Evolutionary conservation across 2,329 filamentous ascomycete species (phyloP), one percentile per base, ranked within the genome.

Genomic region (Neofusicoccum ribis): DNA sequence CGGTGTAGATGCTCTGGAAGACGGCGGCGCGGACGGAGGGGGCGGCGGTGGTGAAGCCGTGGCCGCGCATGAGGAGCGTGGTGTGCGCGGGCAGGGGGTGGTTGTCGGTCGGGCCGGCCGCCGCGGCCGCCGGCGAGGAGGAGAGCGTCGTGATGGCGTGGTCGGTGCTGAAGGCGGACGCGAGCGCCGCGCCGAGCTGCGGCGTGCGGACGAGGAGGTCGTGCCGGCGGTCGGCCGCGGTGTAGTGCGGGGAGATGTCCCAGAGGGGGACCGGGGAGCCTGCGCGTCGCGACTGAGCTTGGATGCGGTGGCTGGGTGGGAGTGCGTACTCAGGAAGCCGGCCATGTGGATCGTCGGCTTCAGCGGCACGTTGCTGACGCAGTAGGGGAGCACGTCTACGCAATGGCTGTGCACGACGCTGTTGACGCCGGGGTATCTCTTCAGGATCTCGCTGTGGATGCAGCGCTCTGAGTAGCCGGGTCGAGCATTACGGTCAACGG

Each of bases 371-470:
- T 73, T 73, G 31, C 74, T 77, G 47, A 74, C 14, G 14, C 23
- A 74, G 66, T 80, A 83, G 1, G 80, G 80, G 23, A 82, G 65
- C 2, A 82, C 77, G 47, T 78, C 76, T 31, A n/a, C 72, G 20
- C 72, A 70, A 68, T 82, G 81, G 15, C 76, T 77, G 67, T 82
- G 80, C 1, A 83, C 74, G 2, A 83, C 79, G 51, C 75, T 73
- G 47, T 81, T 78, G 17, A 83, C 76, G 5, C 71, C 73, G 0
- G 75, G 76, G 68, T 80, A 83, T 47, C 73, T 73, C 69, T 81
- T 81, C 70, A 81, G 81, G 15, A 82, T 78, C 63, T 79, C 77
- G 63, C 74, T 75, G 70, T 83, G 81, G 59, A 83, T 81, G 69
- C 75, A 78, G 17, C 81, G 73, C 70, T 83, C 81, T 4, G 75